Evolutionary conservation across 441 rosid species (phyloP), one percentile per base, ranked within the genome.

Genomic region (Arabidopsis lyrata): DNA sequence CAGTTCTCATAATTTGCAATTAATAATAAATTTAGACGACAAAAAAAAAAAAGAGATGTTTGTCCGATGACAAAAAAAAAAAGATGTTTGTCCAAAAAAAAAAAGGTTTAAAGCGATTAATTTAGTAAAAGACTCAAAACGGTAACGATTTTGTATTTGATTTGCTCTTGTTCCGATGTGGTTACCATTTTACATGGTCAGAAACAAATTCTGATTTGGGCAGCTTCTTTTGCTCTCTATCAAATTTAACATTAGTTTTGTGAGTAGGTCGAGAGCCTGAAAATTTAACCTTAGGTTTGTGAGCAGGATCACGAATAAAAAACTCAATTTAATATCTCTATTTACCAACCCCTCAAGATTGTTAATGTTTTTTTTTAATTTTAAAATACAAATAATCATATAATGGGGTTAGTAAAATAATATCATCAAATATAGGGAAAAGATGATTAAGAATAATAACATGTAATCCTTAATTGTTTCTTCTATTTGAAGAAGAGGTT

Each of bases 401-500:
- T 22, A 49, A 7, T 70, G 53, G 45, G 53, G 45, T 56, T 56
- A 5, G 41, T 10, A 24, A 22, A 35, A 34, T 47, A 29, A 42
- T 18, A 15, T 2, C 13, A 14, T 48, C 3, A 24, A 62, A 5
- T 45, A 13, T 13, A 8, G 39, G 36, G 3, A 12, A 39, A 5
- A 13, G 3, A 58, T 16, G 12, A 10, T 9, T 8, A 24, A 8
- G 9, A 3, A 14, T 3, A 34, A 35, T 44, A 49, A 3, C 2
- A 24, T 29, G 1, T 31, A n/a, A 49, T 66, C 8, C 2, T 49
- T n/a, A n/a, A n/a, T n/a, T 49, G 10, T 29, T 48, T 42, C 7
- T 54, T 67, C 73, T 85, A 86, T 74, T 77, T 64, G 63, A 61
- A 78, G 68, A 86, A 62, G 6, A 83, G 50, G 75, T 66, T 89